phyloP scores from a whole-genome alignment of 2,329 filamentous ascomycete genomes.

The Meredithiella fracta region DNA sequence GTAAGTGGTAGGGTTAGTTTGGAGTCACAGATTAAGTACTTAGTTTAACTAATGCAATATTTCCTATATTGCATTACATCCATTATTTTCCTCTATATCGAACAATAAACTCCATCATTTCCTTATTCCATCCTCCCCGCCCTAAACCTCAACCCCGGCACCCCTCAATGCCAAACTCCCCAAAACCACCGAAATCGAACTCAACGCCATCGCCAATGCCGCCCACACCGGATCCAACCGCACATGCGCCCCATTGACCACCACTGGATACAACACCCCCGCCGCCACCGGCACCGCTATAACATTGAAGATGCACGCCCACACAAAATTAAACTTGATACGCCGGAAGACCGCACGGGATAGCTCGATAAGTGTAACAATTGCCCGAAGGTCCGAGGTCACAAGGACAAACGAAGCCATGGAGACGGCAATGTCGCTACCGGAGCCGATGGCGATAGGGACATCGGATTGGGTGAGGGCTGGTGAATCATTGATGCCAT shows the following conservation, averaged over 20 bases:
- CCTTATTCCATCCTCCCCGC: constrained; percentile 18
- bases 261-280: constrained; percentile 53
- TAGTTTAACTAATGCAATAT: too few species aligned
- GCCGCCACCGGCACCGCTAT: constrained; percentile 66
- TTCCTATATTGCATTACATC: too few species aligned
- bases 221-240: constrained; percentile 70
- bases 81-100: too few species aligned
- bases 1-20: too few species aligned
- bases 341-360: constrained; percentile 56
- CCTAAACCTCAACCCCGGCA: constrained; percentile 29
- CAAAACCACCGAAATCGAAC: constrained; percentile 73
- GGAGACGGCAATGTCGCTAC: constrained; percentile 69
- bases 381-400: constrained; percentile 49
- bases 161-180: constrained; percentile 60
- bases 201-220: constrained; percentile 78
- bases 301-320: constrained; percentile 72
- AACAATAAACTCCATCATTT: background rate
- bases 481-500: constrained; percentile 79
- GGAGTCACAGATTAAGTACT: too few species aligned
- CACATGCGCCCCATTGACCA: constrained; percentile 35
- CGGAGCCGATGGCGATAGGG: constrained; percentile 68
- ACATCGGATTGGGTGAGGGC: constrained; percentile 68
- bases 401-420: constrained; percentile 71
- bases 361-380: constrained; percentile 58
- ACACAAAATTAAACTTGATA: constrained; percentile 71